Evolutionary conservation across 805 yeast genomes (phyloP), one percentile per base, ranked within the genome.

Genomic region (Wickerhamiella siamensis): DNA sequence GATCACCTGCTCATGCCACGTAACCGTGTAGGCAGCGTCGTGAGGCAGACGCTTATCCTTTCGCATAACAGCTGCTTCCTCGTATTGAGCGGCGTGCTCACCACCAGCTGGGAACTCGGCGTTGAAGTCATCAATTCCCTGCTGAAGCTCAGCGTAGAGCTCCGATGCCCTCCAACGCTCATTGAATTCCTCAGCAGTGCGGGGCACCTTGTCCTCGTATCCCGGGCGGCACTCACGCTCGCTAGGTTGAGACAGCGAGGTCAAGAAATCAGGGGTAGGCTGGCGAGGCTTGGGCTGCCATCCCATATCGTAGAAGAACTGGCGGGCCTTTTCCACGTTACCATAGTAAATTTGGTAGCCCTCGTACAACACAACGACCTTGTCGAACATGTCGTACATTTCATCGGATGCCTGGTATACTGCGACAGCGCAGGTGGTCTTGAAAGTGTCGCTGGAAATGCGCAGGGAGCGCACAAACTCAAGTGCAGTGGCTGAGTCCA

Each of bases 401-500:
- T 75, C 74, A 55, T 77, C 79, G 29, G 78, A 72, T 44, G 80
- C 79, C 59, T 77, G 83, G 57, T 75, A 75, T 39, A 79, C 74
- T 22, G 88, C 81, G 39, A 79, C 77, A 36, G 77, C 65, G 1
- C 82, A 75, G 4, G 79, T 66, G 12, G 72, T 63, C 19, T 68
- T 65, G 43, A 70, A 58, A 39, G 77, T 60, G 29, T 66, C 60
- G 3, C 84, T 77, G n/a, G 73, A 63, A 2, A 75, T 69, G 51
- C 80, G 75, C 46, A 82, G 65, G 17, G 83, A 78, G 47, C 74
- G 66, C 33, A 79, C 67, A 53, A 75, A 82, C 55, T 80, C 87
- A 48, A 79, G 65, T 3, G 94, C 93, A 33, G 91, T 81, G 9
- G 91, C 80, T 3, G 91, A 71, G 61, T 82, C 94, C 45, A 83